phyloP scores from a whole-genome alignment of 2,329 filamentous ascomycete species.

The Erysiphe neolycopersici region DNA sequence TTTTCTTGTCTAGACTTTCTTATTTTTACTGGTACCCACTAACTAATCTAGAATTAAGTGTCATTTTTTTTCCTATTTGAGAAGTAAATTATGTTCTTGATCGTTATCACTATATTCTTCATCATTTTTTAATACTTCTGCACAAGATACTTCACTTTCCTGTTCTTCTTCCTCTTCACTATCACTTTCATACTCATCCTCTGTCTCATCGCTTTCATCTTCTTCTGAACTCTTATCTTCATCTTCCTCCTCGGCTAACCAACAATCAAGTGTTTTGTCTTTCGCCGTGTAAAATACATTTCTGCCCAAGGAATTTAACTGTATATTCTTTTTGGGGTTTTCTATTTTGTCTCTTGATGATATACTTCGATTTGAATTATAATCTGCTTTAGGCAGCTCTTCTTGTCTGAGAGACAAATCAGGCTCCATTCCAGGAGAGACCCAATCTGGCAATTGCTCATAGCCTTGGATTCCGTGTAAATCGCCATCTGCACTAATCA shows the following conservation, averaged over 20 bases:
- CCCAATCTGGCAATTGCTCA: slow-evolving; percentile 59
- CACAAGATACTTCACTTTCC: slow-evolving; percentile 10
- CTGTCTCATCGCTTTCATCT: slow-evolving; percentile 23
- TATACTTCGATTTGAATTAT: slow-evolving; percentile 17
- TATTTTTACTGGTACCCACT: no score
- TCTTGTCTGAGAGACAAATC: slow-evolving; percentile 45
- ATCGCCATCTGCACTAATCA: slow-evolving; percentile 51
- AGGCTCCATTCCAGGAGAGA: slow-evolving; percentile 52
- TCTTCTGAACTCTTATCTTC: slow-evolving; percentile 24
- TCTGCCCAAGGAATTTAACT: slow-evolving; percentile 16
- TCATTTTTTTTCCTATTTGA: not conserved
- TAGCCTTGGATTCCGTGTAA: slow-evolving; percentile 56
- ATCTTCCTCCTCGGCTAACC: slow-evolving; percentile 39
- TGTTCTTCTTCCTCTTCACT: slow-evolving; percentile 4
- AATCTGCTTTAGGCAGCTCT: slow-evolving; percentile 16
- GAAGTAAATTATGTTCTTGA: slow-evolving; percentile 1
- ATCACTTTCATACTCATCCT: slow-evolving; percentile 15
- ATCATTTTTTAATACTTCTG: slow-evolving; percentile 8
- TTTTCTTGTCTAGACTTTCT: no score
- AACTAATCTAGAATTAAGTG: no score
- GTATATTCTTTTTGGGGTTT: slow-evolving; percentile 20
- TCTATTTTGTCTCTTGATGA: slow-evolving; percentile 40
- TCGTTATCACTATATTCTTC: slow-evolving; percentile 3
- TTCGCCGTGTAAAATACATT: slow-evolving; percentile 19
- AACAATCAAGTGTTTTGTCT: slow-evolving; percentile 72